A percentile compares a stretch with the other conserved stretches of the same genome.
Conservation (phyloP, 257 asterid species). For the Salvia hispanica region DNA sequence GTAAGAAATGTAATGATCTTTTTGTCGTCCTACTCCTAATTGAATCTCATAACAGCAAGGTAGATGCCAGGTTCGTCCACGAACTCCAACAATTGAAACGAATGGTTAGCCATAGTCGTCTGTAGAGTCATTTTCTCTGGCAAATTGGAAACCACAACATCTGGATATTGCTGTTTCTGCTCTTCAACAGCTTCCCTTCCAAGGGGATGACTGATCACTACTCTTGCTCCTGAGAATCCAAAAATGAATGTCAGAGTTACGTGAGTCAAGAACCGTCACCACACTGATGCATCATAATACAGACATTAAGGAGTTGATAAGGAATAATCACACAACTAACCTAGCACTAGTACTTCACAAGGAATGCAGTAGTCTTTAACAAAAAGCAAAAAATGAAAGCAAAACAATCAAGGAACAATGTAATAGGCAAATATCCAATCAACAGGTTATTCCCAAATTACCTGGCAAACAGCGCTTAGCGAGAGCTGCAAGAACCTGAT, state of each 20-base stretch:
- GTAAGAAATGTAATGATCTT: too few species aligned
- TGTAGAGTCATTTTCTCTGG: constrained; percentile 53
- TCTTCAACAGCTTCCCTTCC: constrained; percentile 67
- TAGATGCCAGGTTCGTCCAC: constrained; percentile 66
- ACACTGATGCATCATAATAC: background rate
- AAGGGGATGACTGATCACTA: constrained; percentile 78
- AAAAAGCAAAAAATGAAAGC: background rate
- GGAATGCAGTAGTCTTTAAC: background rate
- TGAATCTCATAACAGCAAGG: constrained; percentile 49
- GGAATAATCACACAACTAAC: background rate
- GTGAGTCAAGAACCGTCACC: too few species aligned
- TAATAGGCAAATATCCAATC: background rate
- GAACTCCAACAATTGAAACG: constrained; percentile 56
- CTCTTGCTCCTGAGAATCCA: constrained; percentile 61
- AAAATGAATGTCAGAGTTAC: background rate
- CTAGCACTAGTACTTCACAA: background rate
- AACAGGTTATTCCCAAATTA: constrained; percentile 26
- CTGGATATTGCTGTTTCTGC: constrained; percentile 60
- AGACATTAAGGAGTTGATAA: background rate
- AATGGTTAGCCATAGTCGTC: constrained; percentile 46
- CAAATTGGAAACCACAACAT: constrained; percentile 58
- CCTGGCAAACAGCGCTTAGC: constrained; percentile 74
- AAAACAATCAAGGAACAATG: background rate
- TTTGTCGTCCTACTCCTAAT: constrained; percentile 1
- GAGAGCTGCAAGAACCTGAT: constrained; percentile 61